These are phyloP conservation scores for Hsuehochloa calcarea DNA, from an alignment of 176 grass and related monocot species.

Conservation along the genomic window DNA sequence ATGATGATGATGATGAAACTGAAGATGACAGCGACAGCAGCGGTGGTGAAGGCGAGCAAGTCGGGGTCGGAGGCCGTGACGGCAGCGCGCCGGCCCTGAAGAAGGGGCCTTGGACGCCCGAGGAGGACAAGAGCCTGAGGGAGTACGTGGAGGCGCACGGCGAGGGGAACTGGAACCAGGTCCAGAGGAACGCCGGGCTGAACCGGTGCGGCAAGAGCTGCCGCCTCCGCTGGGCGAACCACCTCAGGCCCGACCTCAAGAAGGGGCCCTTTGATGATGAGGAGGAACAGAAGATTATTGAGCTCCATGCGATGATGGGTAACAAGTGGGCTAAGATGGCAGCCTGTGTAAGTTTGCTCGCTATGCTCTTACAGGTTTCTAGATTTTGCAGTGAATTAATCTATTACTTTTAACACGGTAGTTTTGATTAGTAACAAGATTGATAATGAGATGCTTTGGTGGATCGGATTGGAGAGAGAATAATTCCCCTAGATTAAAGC, in stretches of 20 bases:
- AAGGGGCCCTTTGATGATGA: slow-evolving; percentile 58
- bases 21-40: background rate
- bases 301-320: slow-evolving; percentile 47
- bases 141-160: slow-evolving; percentile 68
- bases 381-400: background rate
- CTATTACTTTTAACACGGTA: background rate
- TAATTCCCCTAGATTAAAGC: background rate
- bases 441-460: background rate
- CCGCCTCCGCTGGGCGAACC: slow-evolving; percentile 84
- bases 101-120: slow-evolving; percentile 83
- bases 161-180: slow-evolving; percentile 78
- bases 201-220: slow-evolving; percentile 89
- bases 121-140: slow-evolving; percentile 53
- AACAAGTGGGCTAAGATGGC: slow-evolving; percentile 88
- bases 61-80: background rate
- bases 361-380: background rate
- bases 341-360: slow-evolving; percentile 28
- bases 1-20: background rate
- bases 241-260: slow-evolving; percentile 76
- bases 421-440: background rate
- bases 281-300: slow-evolving; percentile 45
- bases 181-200: slow-evolving; percentile 62
- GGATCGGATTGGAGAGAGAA: background rate
- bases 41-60: background rate
- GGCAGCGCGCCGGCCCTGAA: slow-evolving; percentile 30